These are phyloP conservation scores for Marchantia paleacea DNA, from an alignment of 225 moss, liverwort and hornwort species.

Conservation along the genomic window DNA sequence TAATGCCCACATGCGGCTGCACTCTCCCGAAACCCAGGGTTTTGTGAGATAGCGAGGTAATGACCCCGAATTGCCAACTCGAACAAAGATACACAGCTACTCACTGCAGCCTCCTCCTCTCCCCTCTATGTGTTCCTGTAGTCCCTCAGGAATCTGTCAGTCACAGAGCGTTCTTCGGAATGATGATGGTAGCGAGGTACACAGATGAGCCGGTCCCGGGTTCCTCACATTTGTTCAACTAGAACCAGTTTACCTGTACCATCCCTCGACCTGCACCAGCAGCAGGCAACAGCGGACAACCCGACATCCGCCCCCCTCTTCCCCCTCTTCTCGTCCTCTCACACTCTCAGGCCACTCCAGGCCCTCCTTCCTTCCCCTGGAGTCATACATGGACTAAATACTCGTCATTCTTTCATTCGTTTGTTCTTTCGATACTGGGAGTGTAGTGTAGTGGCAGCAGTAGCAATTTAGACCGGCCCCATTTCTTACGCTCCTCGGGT, in stretches of 20 bases:
- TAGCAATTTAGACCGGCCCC: neutral
- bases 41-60: neutral
- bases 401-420: neutral
- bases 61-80: no score
- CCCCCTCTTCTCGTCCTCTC: neutral
- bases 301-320: conserved; percentile 11
- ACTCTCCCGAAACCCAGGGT: conserved; percentile 3
- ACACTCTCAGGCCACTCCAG: neutral
- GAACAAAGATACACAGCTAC: neutral
- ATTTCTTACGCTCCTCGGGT: neutral
- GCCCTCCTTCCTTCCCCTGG: neutral
- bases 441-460: neutral
- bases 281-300: neutral
- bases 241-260: conserved; percentile 18
- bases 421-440: no score
- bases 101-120: neutral
- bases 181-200: conserved; percentile 14
- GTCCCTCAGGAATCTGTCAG: conserved; percentile 5
- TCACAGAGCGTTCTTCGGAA: conserved; percentile 2
- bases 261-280: neutral
- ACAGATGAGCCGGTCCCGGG: conserved; percentile 3
- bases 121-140: neutral
- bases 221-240: conserved; percentile 2
- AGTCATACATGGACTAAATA: neutral
- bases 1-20: neutral